Base-by-base conservation (phyloP, 352 stramenopile species). In the Pythium folliculosum region DNA sequence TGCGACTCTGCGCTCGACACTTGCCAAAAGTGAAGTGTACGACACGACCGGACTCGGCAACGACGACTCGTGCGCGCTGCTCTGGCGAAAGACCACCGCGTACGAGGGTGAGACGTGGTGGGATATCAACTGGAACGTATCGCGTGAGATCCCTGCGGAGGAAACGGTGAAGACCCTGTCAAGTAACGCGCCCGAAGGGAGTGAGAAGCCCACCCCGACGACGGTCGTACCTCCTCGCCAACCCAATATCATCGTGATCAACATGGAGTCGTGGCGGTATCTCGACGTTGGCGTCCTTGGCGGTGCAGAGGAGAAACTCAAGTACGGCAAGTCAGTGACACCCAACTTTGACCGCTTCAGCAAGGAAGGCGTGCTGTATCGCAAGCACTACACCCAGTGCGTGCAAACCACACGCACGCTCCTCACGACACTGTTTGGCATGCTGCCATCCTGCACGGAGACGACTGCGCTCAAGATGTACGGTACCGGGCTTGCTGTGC, bases 161-260 rank as follows among this genome's bases (percentile, higher is more conserved):
- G 40, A 47, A n/a, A 47, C 13, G 40, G 40, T 13, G 8, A 21
- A 22, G 43, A 55, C 51, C 2, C 37, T 49, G 12, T 17, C 35
- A 5, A 45, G n/a, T 5, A 61, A 48, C 40, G 13, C 60, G 30
- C 32, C 50, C 5, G 57, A 12, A 8, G 22, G 25, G 5, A 44
- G 27, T 4, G 51, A 54, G 16, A 48, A 48, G 17, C 37, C 50
- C 14, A 17, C n/a, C n/a, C 35, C 35, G 17, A 23, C 19, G 30
- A 55, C 49, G 6, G 40, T 47, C 21, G n/a, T 35, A 19, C 30
- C 16, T 5, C 51, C 32, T 27, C 22, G 67, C 25, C 67, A 64
- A 17, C 83, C 83, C 2, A 91, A 91, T 58, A 86, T 91, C 22
- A 87, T 91, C 52, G 70, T 92, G 30, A 73, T 91, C 63, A 88